These are phyloP conservation scores for Oryza rufipogon DNA, from an alignment of 176 grass and related monocot species.

Conservation along the genomic window DNA sequence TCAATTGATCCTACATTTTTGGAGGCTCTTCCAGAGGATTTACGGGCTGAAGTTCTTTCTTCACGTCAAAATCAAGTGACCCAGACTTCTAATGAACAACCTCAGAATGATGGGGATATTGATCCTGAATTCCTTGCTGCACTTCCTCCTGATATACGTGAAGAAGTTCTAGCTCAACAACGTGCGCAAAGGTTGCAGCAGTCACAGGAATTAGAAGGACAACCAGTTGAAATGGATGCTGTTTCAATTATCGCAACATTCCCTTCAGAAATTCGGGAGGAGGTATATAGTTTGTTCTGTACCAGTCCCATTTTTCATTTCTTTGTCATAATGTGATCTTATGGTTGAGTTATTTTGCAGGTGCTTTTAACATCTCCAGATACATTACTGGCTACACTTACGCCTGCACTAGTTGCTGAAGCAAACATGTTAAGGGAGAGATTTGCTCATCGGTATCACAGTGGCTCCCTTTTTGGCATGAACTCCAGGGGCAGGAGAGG, in stretches of 20 bases:
- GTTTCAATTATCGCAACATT: conserved; percentile 99
- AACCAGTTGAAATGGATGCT: conserved; percentile 98
- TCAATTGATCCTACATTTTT: conserved; percentile 98
- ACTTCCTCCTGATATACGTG: conserved; percentile 95
- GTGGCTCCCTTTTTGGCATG: conserved; percentile 80
- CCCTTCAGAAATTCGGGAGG: conserved; percentile 94
- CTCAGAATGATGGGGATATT: conserved; percentile 85
- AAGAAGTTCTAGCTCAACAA: conserved; percentile 95
- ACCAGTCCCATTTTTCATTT: conserved; percentile 7
- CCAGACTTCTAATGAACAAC: conserved; percentile 72
- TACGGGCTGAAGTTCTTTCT: conserved; percentile 92
- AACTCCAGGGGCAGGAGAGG: conserved; percentile 82
- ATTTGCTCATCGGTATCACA: conserved; percentile 89
- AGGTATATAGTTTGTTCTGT: conserved; percentile 68
- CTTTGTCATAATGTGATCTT: not conserved
- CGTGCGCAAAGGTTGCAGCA: conserved; percentile 84
- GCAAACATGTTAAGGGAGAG: conserved; percentile 97
- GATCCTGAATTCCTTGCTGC: conserved; percentile 99
- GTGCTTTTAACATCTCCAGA: conserved; percentile 97
- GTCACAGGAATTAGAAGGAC: conserved; percentile 92
- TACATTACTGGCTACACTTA: conserved; percentile 91
- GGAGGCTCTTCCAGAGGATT: conserved; percentile 95
- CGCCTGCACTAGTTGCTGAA: conserved; percentile 97
- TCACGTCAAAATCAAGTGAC: conserved; percentile 93
- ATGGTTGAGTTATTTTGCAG: conserved; percentile 52